These are phyloP conservation scores for Acmispon strigosus DNA, from an alignment of 306 rosid genomes.

Conservation along the genomic window DNA sequence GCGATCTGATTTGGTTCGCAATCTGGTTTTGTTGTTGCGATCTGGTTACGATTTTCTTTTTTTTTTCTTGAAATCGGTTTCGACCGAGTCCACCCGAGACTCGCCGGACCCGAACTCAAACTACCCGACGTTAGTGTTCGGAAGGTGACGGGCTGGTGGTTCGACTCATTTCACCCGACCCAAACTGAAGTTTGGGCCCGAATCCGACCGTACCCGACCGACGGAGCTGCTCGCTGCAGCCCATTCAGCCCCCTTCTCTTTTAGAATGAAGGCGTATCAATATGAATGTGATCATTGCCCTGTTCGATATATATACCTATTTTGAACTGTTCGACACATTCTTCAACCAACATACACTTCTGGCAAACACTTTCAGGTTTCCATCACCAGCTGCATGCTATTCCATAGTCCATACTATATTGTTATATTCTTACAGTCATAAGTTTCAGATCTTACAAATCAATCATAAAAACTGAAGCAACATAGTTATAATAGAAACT, in stretches of 20 bases:
- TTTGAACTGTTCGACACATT: neutral
- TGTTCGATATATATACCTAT: neutral
- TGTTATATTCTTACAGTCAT: neutral
- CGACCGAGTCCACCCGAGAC: no score
- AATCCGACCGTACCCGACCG: no score
- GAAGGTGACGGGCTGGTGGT: no score
- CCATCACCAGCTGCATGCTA: conserved; percentile 1
- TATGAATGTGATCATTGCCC: neutral
- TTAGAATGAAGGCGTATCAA: neutral
- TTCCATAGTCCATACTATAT: neutral
- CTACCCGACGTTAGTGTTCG: no score
- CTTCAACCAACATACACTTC: conserved; percentile 14
- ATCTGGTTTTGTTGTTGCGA: no score
- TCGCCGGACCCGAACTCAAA: no score
- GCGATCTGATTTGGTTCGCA: no score
- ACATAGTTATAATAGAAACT: neutral
- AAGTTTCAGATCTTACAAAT: neutral
- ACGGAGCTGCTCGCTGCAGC: no score
- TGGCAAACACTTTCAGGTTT: conserved; percentile 7
- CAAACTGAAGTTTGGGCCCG: no score
- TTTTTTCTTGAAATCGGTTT: no score
- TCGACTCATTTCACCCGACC: no score
- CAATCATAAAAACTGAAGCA: conserved; percentile 4
- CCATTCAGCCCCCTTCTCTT: neutral
- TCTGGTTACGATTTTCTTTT: no score